Conservation (phyloP, 2,329 filamentous ascomycete genomes). For the Xenoacremonium recifei region DNA sequence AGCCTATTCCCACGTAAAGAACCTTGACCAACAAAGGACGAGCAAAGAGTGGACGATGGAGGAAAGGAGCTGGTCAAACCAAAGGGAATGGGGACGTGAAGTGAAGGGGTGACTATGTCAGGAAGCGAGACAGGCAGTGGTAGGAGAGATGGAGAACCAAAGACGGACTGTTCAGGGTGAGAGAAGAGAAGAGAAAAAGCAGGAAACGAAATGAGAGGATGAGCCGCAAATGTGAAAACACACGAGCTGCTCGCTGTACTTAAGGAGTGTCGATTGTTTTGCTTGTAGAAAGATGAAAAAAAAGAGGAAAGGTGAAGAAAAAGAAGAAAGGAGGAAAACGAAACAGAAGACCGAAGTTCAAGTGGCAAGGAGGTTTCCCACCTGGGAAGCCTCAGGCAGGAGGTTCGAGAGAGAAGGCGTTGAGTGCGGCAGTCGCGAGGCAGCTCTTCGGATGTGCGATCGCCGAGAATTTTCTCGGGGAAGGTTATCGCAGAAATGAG, state of each 20-base stretch:
- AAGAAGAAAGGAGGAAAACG: slow-evolving; percentile 3
- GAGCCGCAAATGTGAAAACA: too few species aligned
- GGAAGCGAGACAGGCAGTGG: too few species aligned
- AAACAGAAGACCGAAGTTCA: slow-evolving; percentile 7
- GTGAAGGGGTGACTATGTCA: slow-evolving; percentile 1
- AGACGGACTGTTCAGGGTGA: too few species aligned
- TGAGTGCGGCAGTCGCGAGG: too few species aligned
- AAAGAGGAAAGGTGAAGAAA: slow-evolving; percentile 17
- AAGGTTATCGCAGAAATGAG: too few species aligned
- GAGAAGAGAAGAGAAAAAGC: slow-evolving; percentile 6
- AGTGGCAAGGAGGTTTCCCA: too few species aligned
- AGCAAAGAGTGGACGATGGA: not conserved
- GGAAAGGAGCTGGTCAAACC: slow-evolving; percentile 7
- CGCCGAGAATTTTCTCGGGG: too few species aligned
- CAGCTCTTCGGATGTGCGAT: too few species aligned
- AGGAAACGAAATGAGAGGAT: slow-evolving; percentile 10
- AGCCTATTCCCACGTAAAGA: not conserved
- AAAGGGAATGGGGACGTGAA: slow-evolving; percentile 7
- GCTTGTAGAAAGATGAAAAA: slow-evolving; percentile 16
- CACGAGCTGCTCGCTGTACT: slow-evolving; percentile 15
- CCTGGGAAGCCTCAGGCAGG: too few species aligned
- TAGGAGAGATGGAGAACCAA: too few species aligned
- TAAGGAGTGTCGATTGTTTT: slow-evolving; percentile 13
- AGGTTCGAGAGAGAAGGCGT: too few species aligned
- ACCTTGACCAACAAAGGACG: not conserved